Evolutionary conservation across 108 stramenopile species (phyloP).

Genomic region (Aureococcus anophagefferens): DNA sequence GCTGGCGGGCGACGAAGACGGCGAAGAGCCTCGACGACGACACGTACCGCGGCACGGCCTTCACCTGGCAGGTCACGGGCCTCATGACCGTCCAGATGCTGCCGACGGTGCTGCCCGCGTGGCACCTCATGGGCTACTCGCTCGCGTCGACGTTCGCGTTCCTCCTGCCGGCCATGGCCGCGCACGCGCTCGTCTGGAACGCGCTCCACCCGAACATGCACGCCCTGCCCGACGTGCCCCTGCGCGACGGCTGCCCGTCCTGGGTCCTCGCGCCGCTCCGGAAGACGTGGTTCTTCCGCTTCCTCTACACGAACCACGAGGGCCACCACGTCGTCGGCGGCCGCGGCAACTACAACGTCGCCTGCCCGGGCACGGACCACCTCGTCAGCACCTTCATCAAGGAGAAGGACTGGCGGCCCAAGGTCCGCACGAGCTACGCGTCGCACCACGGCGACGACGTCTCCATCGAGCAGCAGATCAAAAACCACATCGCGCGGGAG

Average conservation of each 20-base stretch:
- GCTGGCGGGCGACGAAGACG: not conserved
- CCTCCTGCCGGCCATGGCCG: not conserved
- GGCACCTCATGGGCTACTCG: not conserved
- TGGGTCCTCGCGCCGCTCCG: not conserved
- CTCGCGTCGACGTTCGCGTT: not conserved
- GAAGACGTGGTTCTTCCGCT: not conserved
- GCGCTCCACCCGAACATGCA: not conserved
- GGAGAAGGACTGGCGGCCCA: not conserved
- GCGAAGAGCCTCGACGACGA: not conserved
- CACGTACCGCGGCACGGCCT: not conserved
- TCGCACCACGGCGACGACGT: not conserved
- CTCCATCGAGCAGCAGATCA: not conserved
- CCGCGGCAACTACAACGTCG: not conserved
- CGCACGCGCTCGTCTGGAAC: not conserved
- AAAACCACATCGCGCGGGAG: not conserved
- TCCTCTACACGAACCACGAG: not conserved
- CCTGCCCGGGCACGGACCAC: not conserved
- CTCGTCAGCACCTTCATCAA: not conserved
- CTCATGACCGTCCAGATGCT: not conserved
- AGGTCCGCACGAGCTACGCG: not conserved
- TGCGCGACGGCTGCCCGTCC: not conserved
- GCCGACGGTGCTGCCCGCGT: not conserved
- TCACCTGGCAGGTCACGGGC: not conserved
- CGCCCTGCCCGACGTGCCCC: not conserved
- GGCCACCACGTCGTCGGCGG: not conserved